Evolutionary conservation across 495 filamentous ascomycete genomes (phyloP), one percentile per base, ranked within the genome.

Genomic region (Astrothelium macrocarpum): DNA sequence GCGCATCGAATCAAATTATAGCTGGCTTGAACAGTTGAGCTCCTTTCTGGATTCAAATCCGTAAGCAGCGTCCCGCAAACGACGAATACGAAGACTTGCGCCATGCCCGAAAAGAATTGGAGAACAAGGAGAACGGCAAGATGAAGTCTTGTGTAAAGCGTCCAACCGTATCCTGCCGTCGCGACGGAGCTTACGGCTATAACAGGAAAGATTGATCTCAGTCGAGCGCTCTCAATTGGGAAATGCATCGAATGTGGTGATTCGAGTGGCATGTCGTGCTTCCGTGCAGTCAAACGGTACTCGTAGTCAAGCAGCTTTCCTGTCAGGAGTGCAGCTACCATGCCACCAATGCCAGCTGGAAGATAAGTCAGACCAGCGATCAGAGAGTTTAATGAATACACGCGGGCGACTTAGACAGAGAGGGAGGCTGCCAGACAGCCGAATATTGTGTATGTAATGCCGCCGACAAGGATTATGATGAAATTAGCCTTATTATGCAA

Each of bases 321-420:
- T 14, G 70, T 71, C 1, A 72, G 73, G 64, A 70, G 73, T 0
- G 73, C 69, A 0, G 71, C 72, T 3, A 72, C 68, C 4, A 81
- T 61, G 32, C 68, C 72, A 11, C 79, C 81, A 23, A 78, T 32
- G 1, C 77, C 78, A 4, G 78, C 49, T 0, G 80, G 77, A 7
- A 83, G 64, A 64, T 78, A 83, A 65, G 73, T 77, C 0, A 84
- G 68, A 1, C 79, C 79, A 23, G 78, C 64, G 36, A 78, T 68
- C 23, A 82, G 66, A 0, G 74, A 62, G 29, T 77, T 76, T 59
- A 81, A 77, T 2, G 70, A 69, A 69, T 77, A 82, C 0, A 73
- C 65, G 1, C 60, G 58, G 0, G 32, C 60, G 26, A 82, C 69
- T 25, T 75, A 69, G 20, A 67, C 63, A 1, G 78, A 63, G 1